Base-by-base conservation (phyloP, 148 eudicot genomes). In the Rhododendron williamsianum region DNA sequence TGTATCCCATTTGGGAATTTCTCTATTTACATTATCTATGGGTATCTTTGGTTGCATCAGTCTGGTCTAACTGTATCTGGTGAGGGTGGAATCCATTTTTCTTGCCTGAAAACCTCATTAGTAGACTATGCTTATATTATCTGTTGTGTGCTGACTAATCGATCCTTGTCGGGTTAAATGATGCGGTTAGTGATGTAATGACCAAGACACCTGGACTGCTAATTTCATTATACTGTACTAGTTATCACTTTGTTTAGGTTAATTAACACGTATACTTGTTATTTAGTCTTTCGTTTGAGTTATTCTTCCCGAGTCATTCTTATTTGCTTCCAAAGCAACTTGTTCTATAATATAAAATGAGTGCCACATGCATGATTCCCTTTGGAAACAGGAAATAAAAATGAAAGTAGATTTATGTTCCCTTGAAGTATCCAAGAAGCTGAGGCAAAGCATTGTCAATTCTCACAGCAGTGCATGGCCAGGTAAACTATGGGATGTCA, bases 301-400 rank as follows among this genome's bases (percentile, higher is more conserved):
- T 4, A 33, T 4, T 35, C n/a, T n/a, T 33, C 48, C 45, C 71
- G 36, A 19, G 48, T 81, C 27, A 33, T 81, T 56, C 27, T 56
- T 81, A 81, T 13, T 81, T 56, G 45, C n/a, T 33, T 58, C 48
- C 7, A 58, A 36, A 33, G 25, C 36, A 36, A 54, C 27, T 15
- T 10, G 25, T 81, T 43, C 2, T 30, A 30, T 30, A 56, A 6
- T 81, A 58, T 36, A 58, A 56, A 81, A 21, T 36, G 83, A 54
- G 48, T 81, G 72, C 69, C 83, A 56, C 72, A 35, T 81, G 83
- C 46, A 81, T 81, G 71, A 36, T 81, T 81, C n/a, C 41, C 38
- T 9, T 52, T 25, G 12, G 82, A 51, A 51, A 80, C 19, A 1
- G 21, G 19, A 51, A 35, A 51, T 30, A 4, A 12, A 30, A 35